Evolutionary conservation across 345 rosid genomes (phyloP).

Genomic region (Salix udensis): DNA sequence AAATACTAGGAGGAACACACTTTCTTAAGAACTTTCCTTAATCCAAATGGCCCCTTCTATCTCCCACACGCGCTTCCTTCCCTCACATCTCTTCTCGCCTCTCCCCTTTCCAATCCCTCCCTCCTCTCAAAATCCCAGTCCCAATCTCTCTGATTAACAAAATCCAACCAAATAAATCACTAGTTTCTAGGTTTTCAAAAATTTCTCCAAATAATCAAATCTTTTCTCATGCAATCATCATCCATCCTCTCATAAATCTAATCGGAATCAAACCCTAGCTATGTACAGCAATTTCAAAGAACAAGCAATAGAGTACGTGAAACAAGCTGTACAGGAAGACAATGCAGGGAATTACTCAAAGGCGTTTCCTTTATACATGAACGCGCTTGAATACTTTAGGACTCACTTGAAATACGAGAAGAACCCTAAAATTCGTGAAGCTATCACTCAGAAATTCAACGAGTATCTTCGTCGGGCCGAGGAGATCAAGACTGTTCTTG

Average conservation of each 20-base stretch:
- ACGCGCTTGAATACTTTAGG: slow-evolving; percentile 91
- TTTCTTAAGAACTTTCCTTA: background rate
- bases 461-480: slow-evolving; percentile 94
- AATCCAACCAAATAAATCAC: background rate
- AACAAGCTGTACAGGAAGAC: slow-evolving; percentile 85
- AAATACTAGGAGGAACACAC: too few species aligned
- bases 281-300: slow-evolving; percentile 98
- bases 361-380: slow-evolving; percentile 87
- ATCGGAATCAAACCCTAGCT: background rate
- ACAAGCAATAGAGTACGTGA: slow-evolving; percentile 90
- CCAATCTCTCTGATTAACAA: background rate
- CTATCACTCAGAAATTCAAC: slow-evolving; percentile 73
- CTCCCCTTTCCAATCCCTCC: background rate
- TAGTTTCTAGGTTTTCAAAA: background rate
- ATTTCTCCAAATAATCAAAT: background rate
- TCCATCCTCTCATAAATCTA: background rate
- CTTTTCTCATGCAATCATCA: background rate
- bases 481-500: slow-evolving; percentile 89
- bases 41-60: background rate
- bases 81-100: too few species aligned
- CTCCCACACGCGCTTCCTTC: background rate
- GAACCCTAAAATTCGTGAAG: slow-evolving; percentile 83
- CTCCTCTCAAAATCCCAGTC: background rate
- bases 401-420: slow-evolving; percentile 95
- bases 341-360: slow-evolving; percentile 85